Evolutionary conservation across 768 basidiomycete species (phyloP), one percentile per base, ranked within the genome.

Genomic region (Mycena galopus): DNA sequence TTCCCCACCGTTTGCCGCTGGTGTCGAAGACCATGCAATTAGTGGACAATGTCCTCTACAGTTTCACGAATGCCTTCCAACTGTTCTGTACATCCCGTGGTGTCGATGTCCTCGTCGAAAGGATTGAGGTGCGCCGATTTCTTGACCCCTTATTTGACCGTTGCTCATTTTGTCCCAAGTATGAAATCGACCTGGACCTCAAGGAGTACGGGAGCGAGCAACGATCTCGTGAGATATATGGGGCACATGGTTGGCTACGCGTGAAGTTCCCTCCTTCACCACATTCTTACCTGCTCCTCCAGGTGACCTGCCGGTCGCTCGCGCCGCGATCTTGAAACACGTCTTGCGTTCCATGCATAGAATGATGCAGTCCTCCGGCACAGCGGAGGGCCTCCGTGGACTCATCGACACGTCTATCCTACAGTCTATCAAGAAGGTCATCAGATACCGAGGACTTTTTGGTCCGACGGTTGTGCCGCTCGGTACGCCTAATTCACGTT

Each of bases 301-400:
- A 93, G 94, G 92, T 50, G 90, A 92, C 73, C 84, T 98, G 57
- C 89, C 94, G 0, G 90, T 95, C 65, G 86, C 90, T 57, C 90
- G 92, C 5, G 91, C 92, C 29, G 91, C 92, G 44, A 91, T 96
- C n/a, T 84, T 99, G 75, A 98, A 97, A 82, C 93, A 96, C 73
- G 90, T 96, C 12, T 81, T 99, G 35, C 92, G 98, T 32, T 96
- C 96, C 1, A 91, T 97, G 84, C 96, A 98, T 76, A 91, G 98
- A 32, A 96, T 99, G 91, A 98, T 99, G 97, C 95, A 97, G 78
- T 93, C 94, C 0, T 93, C 96, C 0, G 97, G 97, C 11, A 94
- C 94, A 4, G 92, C 96, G 5, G 98, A 99, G 80, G 96, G 97
- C 2, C 88, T 99, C 16, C 92, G 98, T 19, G 97, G 96, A 35